phyloP scores from a whole-genome alignment of 2,329 filamentous ascomycete genomes.

The Ophiocordyceps unilateralis region DNA sequence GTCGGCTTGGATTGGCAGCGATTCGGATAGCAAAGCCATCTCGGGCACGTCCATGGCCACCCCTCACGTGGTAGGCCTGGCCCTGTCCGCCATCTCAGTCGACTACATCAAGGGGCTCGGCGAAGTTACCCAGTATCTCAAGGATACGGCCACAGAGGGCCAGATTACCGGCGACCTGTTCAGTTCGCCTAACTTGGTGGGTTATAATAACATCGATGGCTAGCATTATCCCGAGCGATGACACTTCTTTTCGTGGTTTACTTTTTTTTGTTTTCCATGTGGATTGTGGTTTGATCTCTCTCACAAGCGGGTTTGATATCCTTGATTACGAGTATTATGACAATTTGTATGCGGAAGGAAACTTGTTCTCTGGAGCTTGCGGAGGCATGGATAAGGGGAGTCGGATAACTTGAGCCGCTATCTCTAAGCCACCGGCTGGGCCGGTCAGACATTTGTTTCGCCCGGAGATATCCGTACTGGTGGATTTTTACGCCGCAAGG shows the following conservation, averaged over 20 bases:
- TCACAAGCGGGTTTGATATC: background rate
- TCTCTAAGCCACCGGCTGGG: no score
- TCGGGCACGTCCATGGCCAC: constrained; percentile 48
- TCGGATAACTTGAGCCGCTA: no score
- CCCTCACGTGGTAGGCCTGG: constrained; percentile 43
- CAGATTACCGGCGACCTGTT: constrained; percentile 20
- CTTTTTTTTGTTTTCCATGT: background rate
- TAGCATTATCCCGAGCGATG: no score
- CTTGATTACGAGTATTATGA: background rate
- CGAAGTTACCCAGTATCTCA: constrained; percentile 24
- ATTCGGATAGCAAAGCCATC: constrained; percentile 26
- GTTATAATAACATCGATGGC: constrained; percentile 26
- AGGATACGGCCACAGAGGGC: constrained; percentile 21
- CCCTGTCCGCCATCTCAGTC: constrained; percentile 26
- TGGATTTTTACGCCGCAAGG: no score
- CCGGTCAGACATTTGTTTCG: no score
- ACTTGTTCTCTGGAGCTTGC: no score
- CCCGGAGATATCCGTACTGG: no score
- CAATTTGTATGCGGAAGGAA: no score
- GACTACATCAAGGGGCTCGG: constrained; percentile 15
- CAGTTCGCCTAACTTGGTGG: constrained; percentile 28
- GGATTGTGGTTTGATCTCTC: no score
- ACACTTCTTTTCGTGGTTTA: background rate
- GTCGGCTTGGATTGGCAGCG: constrained; percentile 29
- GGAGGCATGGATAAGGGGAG: no score